Evolutionary conservation across 2,329 filamentous ascomycete species (phyloP).

Genomic region (Colletotrichum camelliae): DNA sequence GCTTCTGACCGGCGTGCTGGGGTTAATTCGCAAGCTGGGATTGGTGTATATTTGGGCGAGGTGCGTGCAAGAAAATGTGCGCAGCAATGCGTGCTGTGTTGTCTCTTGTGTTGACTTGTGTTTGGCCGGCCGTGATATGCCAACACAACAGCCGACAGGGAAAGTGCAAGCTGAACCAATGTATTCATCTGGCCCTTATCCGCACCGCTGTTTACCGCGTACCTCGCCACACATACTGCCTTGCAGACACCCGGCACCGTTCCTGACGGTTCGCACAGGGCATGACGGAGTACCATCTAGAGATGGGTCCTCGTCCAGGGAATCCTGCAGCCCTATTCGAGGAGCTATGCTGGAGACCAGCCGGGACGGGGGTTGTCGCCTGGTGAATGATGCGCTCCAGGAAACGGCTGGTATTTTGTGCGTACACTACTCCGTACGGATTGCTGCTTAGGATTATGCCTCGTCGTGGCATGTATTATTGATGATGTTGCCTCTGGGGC

Average conservation of each 20-base stretch:
- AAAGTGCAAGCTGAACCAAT: background rate
- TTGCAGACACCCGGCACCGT: background rate
- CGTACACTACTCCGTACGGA: background rate
- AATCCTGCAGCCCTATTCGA: constrained; percentile 23
- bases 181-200: background rate
- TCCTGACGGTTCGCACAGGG: constrained; percentile 17
- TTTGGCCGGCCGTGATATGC: constrained; percentile 11
- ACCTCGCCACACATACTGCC: background rate
- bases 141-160: constrained; percentile 5
- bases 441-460: background rate
- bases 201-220: background rate
- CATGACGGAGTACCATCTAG: constrained; percentile 1
- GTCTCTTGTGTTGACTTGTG: constrained; percentile 8
- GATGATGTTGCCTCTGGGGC: background rate
- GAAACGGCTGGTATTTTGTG: constrained; percentile 1
- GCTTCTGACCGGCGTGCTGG: background rate
- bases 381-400: constrained; percentile 17
- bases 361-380: constrained; percentile 7
- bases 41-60: constrained; percentile 7
- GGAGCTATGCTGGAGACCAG: background rate
- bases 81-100: background rate
- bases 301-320: background rate
- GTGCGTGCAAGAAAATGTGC: constrained; percentile 18
- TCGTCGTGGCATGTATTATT: background rate
- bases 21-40: background rate